Evolutionary conservation across 768 basidiomycete genomes (phyloP).

Genomic region (Crepidotus variabilis): DNA sequence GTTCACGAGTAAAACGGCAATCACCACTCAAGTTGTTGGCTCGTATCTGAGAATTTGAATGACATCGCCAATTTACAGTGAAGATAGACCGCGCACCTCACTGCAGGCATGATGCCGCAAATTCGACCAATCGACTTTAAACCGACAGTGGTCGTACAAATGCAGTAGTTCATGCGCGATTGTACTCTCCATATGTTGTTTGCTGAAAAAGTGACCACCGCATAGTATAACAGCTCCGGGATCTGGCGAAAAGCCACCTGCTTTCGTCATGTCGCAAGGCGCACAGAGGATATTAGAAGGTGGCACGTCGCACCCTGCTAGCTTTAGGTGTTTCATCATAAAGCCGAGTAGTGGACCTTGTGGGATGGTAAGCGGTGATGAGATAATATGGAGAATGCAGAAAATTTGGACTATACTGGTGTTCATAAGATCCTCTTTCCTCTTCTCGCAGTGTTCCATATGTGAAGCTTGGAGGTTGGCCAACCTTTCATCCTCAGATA

Average conservation of each 20-base stretch:
- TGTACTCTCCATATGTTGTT: constrained; percentile 90
- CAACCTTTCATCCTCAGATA: constrained; percentile 42
- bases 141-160: constrained; percentile 93
- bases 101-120: constrained; percentile 94
- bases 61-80: not conserved
- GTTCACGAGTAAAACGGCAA: constrained; percentile 81
- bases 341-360: constrained; percentile 84
- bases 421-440: constrained; percentile 63
- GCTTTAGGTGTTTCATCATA: constrained; percentile 86
- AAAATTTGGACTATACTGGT: constrained; percentile 48
- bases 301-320: constrained; percentile 69
- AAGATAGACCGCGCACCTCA: constrained; percentile 58
- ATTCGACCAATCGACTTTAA: constrained; percentile 90
- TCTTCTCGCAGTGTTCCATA: constrained; percentile 57
- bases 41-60: constrained; percentile 62
- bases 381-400: constrained; percentile 5
- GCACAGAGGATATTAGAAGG: constrained; percentile 75
- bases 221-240: constrained; percentile 82
- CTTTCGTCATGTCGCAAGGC: constrained; percentile 68
- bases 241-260: constrained; percentile 82
- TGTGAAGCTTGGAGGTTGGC: constrained; percentile 33
- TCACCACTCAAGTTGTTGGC: constrained; percentile 94
- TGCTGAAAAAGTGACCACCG: constrained; percentile 75
- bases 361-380: not conserved
- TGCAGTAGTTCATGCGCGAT: constrained; percentile 92